Evolutionary conservation across 495 filamentous ascomycete species (phyloP).

Genomic region (Pyrenula massariospora): DNA sequence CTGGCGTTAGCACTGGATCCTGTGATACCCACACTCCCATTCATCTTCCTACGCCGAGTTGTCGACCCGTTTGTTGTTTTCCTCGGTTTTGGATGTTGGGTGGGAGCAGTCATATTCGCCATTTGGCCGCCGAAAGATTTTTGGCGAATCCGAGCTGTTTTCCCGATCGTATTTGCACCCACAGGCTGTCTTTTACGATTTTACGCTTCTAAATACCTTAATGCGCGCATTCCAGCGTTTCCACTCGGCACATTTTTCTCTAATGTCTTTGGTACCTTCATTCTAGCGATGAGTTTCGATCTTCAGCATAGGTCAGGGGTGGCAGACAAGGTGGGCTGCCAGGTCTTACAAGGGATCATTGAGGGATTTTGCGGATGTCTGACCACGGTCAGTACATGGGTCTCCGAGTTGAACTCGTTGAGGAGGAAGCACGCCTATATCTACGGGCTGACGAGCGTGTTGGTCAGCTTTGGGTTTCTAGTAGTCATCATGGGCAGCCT

Average conservation of each 20-base stretch:
- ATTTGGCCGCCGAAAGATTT: slow-evolving; percentile 56
- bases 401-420: slow-evolving; percentile 63
- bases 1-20: slow-evolving; percentile 52
- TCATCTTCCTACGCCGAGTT: slow-evolving; percentile 38
- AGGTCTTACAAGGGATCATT: slow-evolving; percentile 70
- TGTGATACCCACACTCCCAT: slow-evolving; percentile 46
- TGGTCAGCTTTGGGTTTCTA: slow-evolving; percentile 49
- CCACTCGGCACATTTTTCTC: slow-evolving; percentile 83
- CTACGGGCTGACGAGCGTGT: slow-evolving; percentile 61
- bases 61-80: slow-evolving; percentile 52
- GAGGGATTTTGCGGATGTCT: slow-evolving; percentile 88
- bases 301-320: slow-evolving; percentile 40
- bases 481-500: slow-evolving; percentile 72
- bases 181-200: slow-evolving; percentile 68
- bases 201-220: slow-evolving; percentile 55
- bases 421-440: slow-evolving; percentile 54
- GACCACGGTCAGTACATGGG: slow-evolving; percentile 92
- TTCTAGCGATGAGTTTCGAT: slow-evolving; percentile 58
- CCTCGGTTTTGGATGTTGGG: slow-evolving; percentile 62
- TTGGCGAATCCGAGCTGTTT: slow-evolving; percentile 67
- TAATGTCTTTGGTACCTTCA: slow-evolving; percentile 64
- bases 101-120: slow-evolving; percentile 64
- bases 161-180: slow-evolving; percentile 79
- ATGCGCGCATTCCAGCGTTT: slow-evolving; percentile 54
- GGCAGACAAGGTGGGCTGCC: slow-evolving; percentile 44